phyloP scores from a whole-genome alignment of 1,284 basidiomycete species.

The Macrocystidia cucumis region DNA sequence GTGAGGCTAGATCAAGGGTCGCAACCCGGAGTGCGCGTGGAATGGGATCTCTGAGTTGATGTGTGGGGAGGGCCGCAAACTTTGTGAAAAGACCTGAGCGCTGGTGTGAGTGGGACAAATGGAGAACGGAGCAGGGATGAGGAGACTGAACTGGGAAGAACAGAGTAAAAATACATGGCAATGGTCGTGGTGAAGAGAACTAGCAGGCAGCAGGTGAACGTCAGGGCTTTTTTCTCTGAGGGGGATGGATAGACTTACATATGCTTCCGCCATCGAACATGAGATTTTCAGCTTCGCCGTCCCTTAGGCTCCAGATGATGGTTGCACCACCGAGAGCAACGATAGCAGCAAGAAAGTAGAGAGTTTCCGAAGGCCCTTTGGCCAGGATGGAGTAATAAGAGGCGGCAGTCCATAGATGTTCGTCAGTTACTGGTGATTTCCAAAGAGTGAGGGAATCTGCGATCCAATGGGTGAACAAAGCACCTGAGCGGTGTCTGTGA shows the following conservation, averaged over 20 bases:
- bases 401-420: slow-evolving; percentile 71
- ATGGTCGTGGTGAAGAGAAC: slow-evolving; percentile 68
- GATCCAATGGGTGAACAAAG: slow-evolving; percentile 81
- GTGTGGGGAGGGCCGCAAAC: slow-evolving; percentile 46
- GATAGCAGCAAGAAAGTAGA: slow-evolving; percentile 47
- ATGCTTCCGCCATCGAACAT: slow-evolving; percentile 86
- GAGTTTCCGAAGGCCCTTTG: slow-evolving; percentile 46
- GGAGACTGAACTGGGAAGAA: slow-evolving; percentile 61
- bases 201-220: slow-evolving; percentile 18
- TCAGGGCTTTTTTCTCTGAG: slow-evolving; percentile 3
- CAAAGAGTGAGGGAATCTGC: slow-evolving; percentile 79
- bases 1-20: slow-evolving; percentile 71
- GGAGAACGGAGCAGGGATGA: slow-evolving; percentile 3
- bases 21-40: slow-evolving; percentile 48
- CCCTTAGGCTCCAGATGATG: slow-evolving; percentile 68
- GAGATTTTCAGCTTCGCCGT: slow-evolving; percentile 70
- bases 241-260: slow-evolving; percentile 38
- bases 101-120: slow-evolving; percentile 5
- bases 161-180: slow-evolving; percentile 61
- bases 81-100: slow-evolving; percentile 42
- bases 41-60: slow-evolving; percentile 38
- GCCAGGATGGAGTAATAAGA: slow-evolving; percentile 71
- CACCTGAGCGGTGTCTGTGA: slow-evolving; percentile 34
- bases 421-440: slow-evolving; percentile 75
- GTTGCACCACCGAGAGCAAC: slow-evolving; percentile 52